A percentile compares a stretch with the other conserved stretches of the same genome.
These are phyloP conservation scores for Chernovozyma aurita DNA, from an alignment of 1,139 yeast species.

Conservation along the genomic window DNA sequence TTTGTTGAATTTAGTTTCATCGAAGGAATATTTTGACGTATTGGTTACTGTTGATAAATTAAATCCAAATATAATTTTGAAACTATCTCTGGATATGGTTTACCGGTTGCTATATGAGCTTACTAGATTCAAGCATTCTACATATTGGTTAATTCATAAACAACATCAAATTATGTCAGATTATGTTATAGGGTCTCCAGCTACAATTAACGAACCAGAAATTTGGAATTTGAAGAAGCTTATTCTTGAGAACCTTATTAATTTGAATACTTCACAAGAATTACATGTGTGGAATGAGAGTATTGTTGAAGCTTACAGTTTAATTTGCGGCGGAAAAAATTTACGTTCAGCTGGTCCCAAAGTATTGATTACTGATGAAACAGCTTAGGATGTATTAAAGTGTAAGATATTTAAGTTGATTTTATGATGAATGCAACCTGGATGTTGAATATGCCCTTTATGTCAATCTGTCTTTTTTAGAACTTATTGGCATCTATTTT, in stretches of 20 bases:
- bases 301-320: constrained; percentile 17
- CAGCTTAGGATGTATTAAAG: constrained; percentile 15
- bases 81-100: constrained; percentile 23
- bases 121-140: constrained; percentile 21
- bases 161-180: constrained; percentile 25
- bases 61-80: constrained; percentile 15
- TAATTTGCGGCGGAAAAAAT: constrained; percentile 30
- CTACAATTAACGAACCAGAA: constrained; percentile 17
- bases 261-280: constrained; percentile 12
- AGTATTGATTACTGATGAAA: constrained; percentile 27
- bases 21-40: constrained; percentile 15
- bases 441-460: too few species aligned
- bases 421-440: too few species aligned
- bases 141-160: constrained; percentile 20
- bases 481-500: too few species aligned
- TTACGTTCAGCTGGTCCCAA: constrained; percentile 19
- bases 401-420: too few species aligned
- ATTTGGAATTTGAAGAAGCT: constrained; percentile 25
- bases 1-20: constrained; percentile 24
- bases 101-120: constrained; percentile 20
- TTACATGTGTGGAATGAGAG: constrained; percentile 25
- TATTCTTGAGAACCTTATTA: constrained; percentile 23
- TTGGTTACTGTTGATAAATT: constrained; percentile 15
- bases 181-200: constrained; percentile 14
- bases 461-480: too few species aligned